Evolutionary conservation across 257 asterid species (phyloP).

Genomic region (Capsicum rhomboideum): DNA sequence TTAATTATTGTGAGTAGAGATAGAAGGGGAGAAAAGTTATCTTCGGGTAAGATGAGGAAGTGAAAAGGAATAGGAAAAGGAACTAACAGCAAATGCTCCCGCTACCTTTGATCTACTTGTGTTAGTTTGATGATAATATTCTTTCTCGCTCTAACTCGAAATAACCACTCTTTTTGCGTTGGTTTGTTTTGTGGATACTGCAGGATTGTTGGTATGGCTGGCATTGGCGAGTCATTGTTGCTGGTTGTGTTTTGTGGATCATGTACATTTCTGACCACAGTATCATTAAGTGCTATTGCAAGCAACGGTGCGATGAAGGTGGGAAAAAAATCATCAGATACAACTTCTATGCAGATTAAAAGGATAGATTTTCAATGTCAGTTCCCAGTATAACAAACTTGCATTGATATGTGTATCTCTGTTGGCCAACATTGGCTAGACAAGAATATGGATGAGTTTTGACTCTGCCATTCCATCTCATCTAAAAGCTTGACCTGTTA

Average conservation of each 20-base stretch:
- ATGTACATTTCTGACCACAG: slow-evolving; percentile 91
- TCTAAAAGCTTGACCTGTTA: neutral
- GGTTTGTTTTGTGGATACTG: slow-evolving; percentile 14
- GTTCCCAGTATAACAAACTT: neutral
- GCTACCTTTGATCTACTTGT: neutral
- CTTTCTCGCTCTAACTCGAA: neutral
- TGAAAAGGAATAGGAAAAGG: neutral
- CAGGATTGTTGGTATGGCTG: slow-evolving; percentile 99
- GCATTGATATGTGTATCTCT: neutral
- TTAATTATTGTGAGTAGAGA: neutral
- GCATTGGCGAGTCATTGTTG: slow-evolving; percentile 84
- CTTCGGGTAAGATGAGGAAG: neutral
- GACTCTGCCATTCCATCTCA: neutral
- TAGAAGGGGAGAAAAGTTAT: neutral
- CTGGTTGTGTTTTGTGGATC: slow-evolving; percentile 90
- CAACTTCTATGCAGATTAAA: neutral
- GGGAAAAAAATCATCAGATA: neutral
- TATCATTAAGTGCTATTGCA: slow-evolving; percentile 96
- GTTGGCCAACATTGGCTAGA: neutral
- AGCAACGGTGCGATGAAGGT: slow-evolving; percentile 99
- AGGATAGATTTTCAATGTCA: neutral
- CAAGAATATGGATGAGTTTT: neutral
- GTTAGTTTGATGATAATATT: neutral
- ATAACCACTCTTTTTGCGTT: neutral
- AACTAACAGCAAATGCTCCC: neutral